These are phyloP conservation scores for Leonotis leonurus DNA, from an alignment of 257 asterid species.

Conservation along the genomic window DNA sequence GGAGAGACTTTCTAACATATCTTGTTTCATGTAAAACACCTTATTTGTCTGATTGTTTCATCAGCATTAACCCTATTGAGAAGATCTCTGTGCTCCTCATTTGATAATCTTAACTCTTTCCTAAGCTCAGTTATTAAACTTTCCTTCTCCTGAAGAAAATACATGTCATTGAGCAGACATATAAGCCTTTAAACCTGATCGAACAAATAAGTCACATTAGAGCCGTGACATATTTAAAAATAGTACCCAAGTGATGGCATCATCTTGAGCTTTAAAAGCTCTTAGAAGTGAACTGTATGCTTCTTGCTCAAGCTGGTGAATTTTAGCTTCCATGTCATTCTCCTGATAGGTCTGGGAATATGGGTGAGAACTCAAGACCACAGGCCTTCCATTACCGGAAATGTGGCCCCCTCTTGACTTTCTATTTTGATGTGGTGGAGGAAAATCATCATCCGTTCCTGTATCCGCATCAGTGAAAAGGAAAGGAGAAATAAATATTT, in stretches of 20 bases:
- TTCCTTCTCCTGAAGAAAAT: conserved; percentile 79
- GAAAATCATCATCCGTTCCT: conserved; percentile 97
- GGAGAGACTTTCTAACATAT: conserved; percentile 4
- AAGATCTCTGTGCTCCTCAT: conserved; percentile 87
- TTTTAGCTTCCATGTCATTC: conserved; percentile 67
- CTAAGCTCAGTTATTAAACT: conserved; percentile 83
- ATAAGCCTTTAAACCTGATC: conserved; percentile 24
- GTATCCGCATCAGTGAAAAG: conserved; percentile 24
- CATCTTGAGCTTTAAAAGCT: conserved; percentile 95
- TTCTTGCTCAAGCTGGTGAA: conserved; percentile 93
- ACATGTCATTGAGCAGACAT: conserved; percentile 22
- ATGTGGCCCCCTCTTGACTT: conserved; percentile 82
- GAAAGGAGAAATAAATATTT: neutral
- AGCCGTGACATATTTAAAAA: conserved; percentile 16
- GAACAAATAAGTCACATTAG: conserved; percentile 21
- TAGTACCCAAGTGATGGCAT: conserved; percentile 86
- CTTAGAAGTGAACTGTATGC: conserved; percentile 82
- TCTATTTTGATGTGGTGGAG: conserved; percentile 90
- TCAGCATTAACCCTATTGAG: conserved; percentile 74
- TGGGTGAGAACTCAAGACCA: conserved; percentile 47
- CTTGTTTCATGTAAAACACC: conserved; percentile 35
- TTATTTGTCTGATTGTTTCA: conserved; percentile 66
- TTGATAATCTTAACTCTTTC: conserved; percentile 81
- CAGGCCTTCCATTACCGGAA: conserved; percentile 77
- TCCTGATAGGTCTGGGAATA: conserved; percentile 47